phyloP scores from a whole-genome alignment of 352 stramenopile genomes.

The Phytophthora pisi region DNA sequence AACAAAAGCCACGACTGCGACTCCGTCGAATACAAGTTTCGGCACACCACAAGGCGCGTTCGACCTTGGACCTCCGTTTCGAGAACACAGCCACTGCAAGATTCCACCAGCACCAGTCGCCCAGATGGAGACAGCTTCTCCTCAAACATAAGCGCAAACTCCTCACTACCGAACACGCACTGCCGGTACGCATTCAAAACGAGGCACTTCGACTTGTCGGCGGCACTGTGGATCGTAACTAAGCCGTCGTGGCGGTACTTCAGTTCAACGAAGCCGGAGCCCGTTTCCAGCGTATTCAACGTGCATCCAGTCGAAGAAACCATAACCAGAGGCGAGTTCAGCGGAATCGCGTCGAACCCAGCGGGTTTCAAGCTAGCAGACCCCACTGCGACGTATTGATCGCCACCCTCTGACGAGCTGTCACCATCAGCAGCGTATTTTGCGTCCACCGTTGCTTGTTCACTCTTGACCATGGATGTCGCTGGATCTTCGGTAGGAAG shows the following conservation, averaged over 20 bases:
- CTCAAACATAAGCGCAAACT: not conserved
- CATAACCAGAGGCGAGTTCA: not conserved
- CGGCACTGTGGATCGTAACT: not conserved
- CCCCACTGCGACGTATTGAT: too few species aligned
- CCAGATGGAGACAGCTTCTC: not conserved
- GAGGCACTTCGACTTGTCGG: not conserved
- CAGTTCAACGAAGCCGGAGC: not conserved
- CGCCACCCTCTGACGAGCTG: too few species aligned
- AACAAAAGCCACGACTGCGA: not conserved
- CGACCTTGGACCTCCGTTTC: not conserved
- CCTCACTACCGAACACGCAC: not conserved
- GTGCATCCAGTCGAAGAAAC: not conserved
- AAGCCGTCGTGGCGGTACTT: not conserved
- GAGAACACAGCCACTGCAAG: not conserved
- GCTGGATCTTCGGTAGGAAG: not conserved
- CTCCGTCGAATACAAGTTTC: not conserved
- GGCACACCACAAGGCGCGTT: not conserved
- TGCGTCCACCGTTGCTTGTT: too few species aligned
- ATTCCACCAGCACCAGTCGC: not conserved
- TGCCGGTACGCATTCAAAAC: not conserved
- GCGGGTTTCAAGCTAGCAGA: not conserved
- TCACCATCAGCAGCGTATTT: too few species aligned
- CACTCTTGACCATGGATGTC: too few species aligned
- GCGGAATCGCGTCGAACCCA: not conserved
- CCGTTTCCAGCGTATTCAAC: not conserved